Conservation (phyloP, 202 grass and related monocot genomes). For the Miscanthus sacchariflorus region DNA sequence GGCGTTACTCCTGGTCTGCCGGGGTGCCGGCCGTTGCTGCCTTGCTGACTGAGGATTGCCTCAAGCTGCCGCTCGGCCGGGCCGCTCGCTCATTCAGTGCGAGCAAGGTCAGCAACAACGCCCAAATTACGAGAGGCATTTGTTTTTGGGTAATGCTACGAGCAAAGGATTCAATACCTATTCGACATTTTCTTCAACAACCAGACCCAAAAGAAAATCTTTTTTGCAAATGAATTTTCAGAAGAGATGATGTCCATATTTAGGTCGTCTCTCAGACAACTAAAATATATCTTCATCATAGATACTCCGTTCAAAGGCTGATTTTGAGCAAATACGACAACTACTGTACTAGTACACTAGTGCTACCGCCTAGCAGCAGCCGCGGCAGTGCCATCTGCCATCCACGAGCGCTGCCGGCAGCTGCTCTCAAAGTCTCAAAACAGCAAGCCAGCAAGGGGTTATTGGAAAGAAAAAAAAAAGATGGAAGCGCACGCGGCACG, state of each 20-base stretch:
- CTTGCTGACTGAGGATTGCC: slow-evolving; percentile 13
- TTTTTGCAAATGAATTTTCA: too few species aligned
- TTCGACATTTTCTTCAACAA: too few species aligned
- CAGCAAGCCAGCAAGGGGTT: neutral
- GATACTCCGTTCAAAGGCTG: too few species aligned
- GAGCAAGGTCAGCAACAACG: too few species aligned
- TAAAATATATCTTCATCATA: too few species aligned
- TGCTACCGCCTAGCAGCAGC: neutral
- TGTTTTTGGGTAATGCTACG: too few species aligned
- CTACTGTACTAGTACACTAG: neutral
- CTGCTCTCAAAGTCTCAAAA: neutral
- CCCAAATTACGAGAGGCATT: too few species aligned
- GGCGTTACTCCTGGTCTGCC: slow-evolving; percentile 18
- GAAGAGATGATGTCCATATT: too few species aligned
- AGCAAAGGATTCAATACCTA: too few species aligned
- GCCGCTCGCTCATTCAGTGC: slow-evolving; percentile 44
- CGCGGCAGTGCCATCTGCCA: neutral
- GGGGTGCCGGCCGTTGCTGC: neutral
- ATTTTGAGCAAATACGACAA: too few species aligned
- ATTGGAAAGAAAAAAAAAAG: neutral
- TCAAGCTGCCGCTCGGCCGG: slow-evolving; percentile 2
- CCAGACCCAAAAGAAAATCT: too few species aligned
- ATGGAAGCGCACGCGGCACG: neutral
- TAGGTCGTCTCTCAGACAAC: too few species aligned
- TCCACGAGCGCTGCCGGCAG: slow-evolving; percentile 3